Base-by-base conservation (phyloP, 2,329 filamentous ascomycete genomes). In the Aspergillus cejpii region DNA sequence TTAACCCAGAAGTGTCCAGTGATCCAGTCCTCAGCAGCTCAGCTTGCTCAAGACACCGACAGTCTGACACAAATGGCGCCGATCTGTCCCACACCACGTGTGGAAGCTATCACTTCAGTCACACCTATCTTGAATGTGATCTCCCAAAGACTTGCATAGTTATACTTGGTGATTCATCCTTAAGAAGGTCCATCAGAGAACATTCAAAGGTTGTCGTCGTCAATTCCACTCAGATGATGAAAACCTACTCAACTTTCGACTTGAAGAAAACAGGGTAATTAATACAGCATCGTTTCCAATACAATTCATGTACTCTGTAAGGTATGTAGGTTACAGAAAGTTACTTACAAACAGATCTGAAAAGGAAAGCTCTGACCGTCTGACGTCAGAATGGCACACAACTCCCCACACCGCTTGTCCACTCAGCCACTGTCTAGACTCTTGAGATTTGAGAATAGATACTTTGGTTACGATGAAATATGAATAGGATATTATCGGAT, bases 11-110 rank as follows among this genome's bases (percentile, higher is more conserved):
- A 26, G 23, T n/a, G 26, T 10, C 26, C 37, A 26, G 23, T n/a
- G 26, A 11, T 39, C 37, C 23, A 28, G 23, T 39, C 23, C 20
- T 20, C 37, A 27, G 23, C 23, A 26, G n/a, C 20, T 20, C 37
- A 27, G 23, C 23, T 24, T 15, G 37, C 23, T 43, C 33, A 41
- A 42, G 45, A 37, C 24, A 47, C 23, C n/a, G n/a, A n/a, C n/a
- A n/a, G n/a, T n/a, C n/a, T 39, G 44, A 29, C 17, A 45, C 43
- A 42, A 47, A 48, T 29, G 39, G 48, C 41, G 48, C 51, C 50
- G 51, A 58, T 60, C 50, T 53, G 49, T 51, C 47, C 48, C 49
- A 54, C 55, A 48, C 59, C 60, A 63, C 60, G 60, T 63, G 56
- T 54, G 47, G 50, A 55, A 54, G 50, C 49, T 60, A n/a, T 57